Percentiles rank a stretch among this genome's conserved stretches.
Conservation (phyloP, 768 basidiomycete genomes). For the Scleroderma citrinum region DNA sequence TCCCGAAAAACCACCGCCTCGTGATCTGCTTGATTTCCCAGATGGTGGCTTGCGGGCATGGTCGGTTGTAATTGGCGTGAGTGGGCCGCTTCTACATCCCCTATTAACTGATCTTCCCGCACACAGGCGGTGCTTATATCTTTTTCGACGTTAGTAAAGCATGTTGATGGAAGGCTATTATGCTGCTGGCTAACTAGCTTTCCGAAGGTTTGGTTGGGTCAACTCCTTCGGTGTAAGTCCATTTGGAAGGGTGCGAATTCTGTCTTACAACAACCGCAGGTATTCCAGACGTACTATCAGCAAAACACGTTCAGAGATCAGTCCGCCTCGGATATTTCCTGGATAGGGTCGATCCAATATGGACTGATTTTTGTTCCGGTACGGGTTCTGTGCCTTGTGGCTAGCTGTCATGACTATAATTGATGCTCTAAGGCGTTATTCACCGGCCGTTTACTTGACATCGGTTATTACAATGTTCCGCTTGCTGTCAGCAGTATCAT, state of each 20-base stretch:
- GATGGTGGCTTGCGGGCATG: constrained; percentile 9
- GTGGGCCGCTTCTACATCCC: background rate
- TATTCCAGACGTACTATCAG: constrained; percentile 20
- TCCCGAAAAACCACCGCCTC: background rate
- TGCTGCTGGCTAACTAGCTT: background rate
- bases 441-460: constrained; percentile 7
- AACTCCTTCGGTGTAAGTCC: constrained; percentile 4
- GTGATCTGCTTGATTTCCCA: constrained; percentile 1
- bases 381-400: background rate
- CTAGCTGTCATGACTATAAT: background rate
- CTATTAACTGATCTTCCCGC: background rate
- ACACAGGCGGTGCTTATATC: constrained; percentile 2
- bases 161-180: background rate
- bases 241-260: background rate
- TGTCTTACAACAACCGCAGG: background rate
- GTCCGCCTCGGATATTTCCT: constrained; percentile 18
- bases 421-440: constrained; percentile 3
- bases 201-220: constrained; percentile 3
- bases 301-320: constrained; percentile 14
- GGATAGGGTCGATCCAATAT: constrained; percentile 22
- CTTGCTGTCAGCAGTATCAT: constrained; percentile 3
- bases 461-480: constrained; percentile 7
- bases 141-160: constrained; percentile 1
- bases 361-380: constrained; percentile 7
- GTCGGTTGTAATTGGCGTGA: constrained; percentile 8